Conservation (phyloP, 2,329 filamentous ascomycete genomes). For the Aspergillus flavus region DNA sequence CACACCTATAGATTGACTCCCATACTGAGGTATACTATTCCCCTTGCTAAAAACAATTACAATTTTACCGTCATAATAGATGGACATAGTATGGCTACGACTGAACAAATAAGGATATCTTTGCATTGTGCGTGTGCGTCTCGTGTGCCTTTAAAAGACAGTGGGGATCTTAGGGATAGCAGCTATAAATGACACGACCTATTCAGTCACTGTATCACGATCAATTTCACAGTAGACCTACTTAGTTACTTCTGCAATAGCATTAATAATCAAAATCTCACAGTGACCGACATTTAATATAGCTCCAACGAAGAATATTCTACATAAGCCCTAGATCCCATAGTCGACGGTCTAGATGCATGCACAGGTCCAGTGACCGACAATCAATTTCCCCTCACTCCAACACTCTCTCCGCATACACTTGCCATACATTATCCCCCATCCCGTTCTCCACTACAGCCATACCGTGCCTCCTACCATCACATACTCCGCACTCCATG, state of each 20-base stretch:
- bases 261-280: background rate
- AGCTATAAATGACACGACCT: background rate
- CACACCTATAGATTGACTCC: too few relatives aligned
- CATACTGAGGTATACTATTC: too few relatives aligned
- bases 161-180: background rate
- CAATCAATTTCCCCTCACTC: background rate
- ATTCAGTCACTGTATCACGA: background rate
- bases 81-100: background rate
- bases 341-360: background rate
- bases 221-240: background rate
- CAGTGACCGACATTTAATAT: background rate
- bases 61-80: background rate
- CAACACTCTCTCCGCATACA: background rate
- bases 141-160: background rate
- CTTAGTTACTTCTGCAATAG: background rate
- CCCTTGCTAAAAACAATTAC: too few relatives aligned
- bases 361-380: background rate
- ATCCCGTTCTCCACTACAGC: background rate
- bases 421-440: background rate
- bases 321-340: background rate
- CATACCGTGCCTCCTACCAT: background rate
- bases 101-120: background rate
- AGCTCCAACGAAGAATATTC: background rate
- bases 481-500: constrained; percentile 3
- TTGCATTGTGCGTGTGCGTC: background rate